Percentiles rank a stretch among this genome's conserved stretches.
phyloP scores from a whole-genome alignment of 495 filamentous ascomycete species.

The Ramalina peruviana region DNA sequence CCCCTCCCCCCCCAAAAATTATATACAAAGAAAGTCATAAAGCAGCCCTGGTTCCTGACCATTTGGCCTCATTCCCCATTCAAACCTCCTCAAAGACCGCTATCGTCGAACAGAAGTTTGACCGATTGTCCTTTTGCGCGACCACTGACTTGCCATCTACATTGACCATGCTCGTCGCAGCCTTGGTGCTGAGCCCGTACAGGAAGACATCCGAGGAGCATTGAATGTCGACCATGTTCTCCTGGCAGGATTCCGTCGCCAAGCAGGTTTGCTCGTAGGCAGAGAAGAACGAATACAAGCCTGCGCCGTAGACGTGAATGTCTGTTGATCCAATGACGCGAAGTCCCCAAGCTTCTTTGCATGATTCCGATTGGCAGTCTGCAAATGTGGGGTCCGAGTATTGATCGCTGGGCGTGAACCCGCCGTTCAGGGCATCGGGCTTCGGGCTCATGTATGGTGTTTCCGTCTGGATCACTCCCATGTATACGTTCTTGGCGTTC shows the following conservation, averaged over 20 bases:
- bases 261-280: slow-evolving; percentile 76
- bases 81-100: slow-evolving; percentile 40
- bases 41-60: no score
- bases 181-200: slow-evolving; percentile 78
- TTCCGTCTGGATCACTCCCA: slow-evolving; percentile 79
- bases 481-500: slow-evolving; percentile 69
- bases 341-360: slow-evolving; percentile 75
- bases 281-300: slow-evolving; percentile 77
- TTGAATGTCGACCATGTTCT: slow-evolving; percentile 76
- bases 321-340: slow-evolving; percentile 57
- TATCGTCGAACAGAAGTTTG: slow-evolving; percentile 65
- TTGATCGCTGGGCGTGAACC: slow-evolving; percentile 46
- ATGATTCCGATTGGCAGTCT: slow-evolving; percentile 44
- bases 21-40: no score
- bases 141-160: slow-evolving; percentile 41
- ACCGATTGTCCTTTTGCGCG: slow-evolving; percentile 48
- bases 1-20: no score
- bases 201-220: slow-evolving; percentile 50
- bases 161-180: slow-evolving; percentile 72
- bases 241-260: slow-evolving; percentile 61
- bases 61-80: neutral
- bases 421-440: slow-evolving; percentile 56
- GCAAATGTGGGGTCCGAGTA: slow-evolving; percentile 69
- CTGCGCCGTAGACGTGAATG: slow-evolving; percentile 61
- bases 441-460: slow-evolving; percentile 89